Evolutionary conservation across 2,329 filamentous ascomycete genomes (phyloP), one percentile per base, ranked within the genome.

Genomic region (Xylaria polymorpha): DNA sequence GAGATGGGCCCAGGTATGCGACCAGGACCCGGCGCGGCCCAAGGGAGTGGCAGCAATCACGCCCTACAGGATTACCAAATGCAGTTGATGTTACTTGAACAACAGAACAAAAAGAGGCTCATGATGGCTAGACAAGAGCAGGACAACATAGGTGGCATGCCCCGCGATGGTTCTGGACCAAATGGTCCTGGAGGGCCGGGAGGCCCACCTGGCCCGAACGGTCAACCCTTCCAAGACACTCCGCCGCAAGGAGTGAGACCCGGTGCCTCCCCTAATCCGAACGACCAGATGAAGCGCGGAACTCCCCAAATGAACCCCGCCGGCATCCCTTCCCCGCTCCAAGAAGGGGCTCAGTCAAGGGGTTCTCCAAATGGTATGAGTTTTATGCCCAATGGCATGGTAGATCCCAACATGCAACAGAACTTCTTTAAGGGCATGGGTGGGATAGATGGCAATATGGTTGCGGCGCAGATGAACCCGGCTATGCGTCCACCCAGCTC

Each of bases 61-160:
- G 92, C 92, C 25, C 85, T 95, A 55, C 92, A 94, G 80, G 92
- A 96, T 79, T 95, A 95, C 76, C 92, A 95, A 82, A 94, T 94
- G 92, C 92, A 95, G 79, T 82, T 95, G 78, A 95, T 94, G 92
- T 82, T 94, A 59, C 86, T 95, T 18, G 92, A 95, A 81, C 92
- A 94, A 80, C 92, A 95, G 81, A 95, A 95, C 76, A 95, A 94
- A 85, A 94, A 94, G 81, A 86, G 92, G 20, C 85, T 95, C 58
- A 90, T 94, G 85, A 94, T 94, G 92, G 92, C 92, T 44, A 89
- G 92, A 20, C 91, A 91, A 77, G 89, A 94, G 78, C 92, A 95
- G 79, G 93, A 94, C 71, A 88, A 83, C 77, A 86, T 90, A 79
- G 83, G 76, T 59, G 78, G 80, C 25, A 83, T 85, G 72, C 82